A percentile compares a stretch with the other conserved stretches of the same genome.
Conservation (phyloP, 176 grass and related monocot genomes). For the Eragrostis curvula region DNA sequence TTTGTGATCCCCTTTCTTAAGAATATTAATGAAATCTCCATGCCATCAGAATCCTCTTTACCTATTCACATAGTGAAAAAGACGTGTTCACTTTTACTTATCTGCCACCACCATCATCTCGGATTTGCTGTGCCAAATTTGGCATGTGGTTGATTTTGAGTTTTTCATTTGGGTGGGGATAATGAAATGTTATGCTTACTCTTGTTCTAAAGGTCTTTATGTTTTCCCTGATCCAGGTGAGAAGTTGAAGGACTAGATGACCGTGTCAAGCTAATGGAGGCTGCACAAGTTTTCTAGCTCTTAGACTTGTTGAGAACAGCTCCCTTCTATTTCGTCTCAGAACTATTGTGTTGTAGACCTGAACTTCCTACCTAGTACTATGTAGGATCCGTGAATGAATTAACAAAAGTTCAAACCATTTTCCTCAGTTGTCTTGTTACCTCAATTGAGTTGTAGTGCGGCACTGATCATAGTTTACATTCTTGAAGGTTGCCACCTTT, state of each 20-base stretch:
- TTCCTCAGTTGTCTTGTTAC: background rate
- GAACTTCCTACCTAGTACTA: background rate
- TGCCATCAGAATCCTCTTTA: no score
- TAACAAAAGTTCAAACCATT: background rate
- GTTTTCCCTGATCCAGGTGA: slow-evolving; percentile 5
- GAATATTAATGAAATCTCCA: no score
- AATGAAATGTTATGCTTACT: background rate
- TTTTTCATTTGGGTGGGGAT: no score
- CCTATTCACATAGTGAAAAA: no score
- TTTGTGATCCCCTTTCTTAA: background rate
- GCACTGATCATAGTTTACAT: no score
- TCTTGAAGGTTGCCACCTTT: no score
- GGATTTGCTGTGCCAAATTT: no score
- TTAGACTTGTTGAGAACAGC: slow-evolving; percentile 4
- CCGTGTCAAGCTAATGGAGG: background rate
- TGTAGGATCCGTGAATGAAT: slow-evolving; percentile 2
- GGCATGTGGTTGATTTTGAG: no score
- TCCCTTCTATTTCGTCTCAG: slow-evolving; percentile 18
- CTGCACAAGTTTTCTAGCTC: background rate
- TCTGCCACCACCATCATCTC: background rate
- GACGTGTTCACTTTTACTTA: no score
- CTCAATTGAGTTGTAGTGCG: no score
- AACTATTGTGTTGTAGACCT: slow-evolving; percentile 18
- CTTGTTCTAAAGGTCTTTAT: background rate
- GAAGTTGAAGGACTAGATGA: background rate